A percentile compares a stretch with the other conserved stretches of the same genome.
These are phyloP conservation scores for Arxiozyma bovina DNA, from an alignment of 1,139 yeast species.

Conservation along the genomic window DNA sequence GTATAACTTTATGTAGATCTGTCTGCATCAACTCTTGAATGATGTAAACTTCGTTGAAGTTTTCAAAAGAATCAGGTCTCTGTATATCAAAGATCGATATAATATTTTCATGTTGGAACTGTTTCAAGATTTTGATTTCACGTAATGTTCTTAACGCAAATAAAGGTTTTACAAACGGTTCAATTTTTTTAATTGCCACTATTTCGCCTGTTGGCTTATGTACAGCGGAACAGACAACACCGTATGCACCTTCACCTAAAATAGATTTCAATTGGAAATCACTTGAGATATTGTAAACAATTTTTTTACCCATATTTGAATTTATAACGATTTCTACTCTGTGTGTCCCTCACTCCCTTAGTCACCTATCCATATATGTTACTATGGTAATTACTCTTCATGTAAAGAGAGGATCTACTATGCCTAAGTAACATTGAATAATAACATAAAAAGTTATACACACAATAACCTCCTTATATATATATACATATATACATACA, in stretches of 20 bases:
- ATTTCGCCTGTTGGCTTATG: conserved; percentile 82
- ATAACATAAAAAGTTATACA: background rate
- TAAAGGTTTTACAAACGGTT: conserved; percentile 88
- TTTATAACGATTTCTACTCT: background rate
- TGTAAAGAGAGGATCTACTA: background rate
- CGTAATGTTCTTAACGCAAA: conserved; percentile 84
- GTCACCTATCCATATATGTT: background rate
- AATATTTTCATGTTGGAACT: conserved; percentile 87
- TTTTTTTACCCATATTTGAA: conserved; percentile 34
- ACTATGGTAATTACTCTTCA: background rate
- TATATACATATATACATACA: background rate
- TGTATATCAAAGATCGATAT: conserved; percentile 86
- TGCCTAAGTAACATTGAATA: background rate
- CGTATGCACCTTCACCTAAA: conserved; percentile 97
- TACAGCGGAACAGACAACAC: conserved; percentile 86
- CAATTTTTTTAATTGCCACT: conserved; percentile 91
- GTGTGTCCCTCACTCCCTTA: background rate
- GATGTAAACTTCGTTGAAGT: conserved; percentile 78
- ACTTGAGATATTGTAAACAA: conserved; percentile 78
- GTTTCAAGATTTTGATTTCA: conserved; percentile 78
- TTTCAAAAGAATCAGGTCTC: conserved; percentile 66
- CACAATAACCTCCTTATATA: background rate
- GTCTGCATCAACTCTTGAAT: conserved; percentile 96
- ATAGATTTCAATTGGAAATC: conserved; percentile 78
- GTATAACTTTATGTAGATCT: conserved; percentile 82